Evolutionary conservation across 208 protist species (phyloP), one percentile per base, ranked within the genome.

Genomic region (Borovskyia barvae): DNA sequence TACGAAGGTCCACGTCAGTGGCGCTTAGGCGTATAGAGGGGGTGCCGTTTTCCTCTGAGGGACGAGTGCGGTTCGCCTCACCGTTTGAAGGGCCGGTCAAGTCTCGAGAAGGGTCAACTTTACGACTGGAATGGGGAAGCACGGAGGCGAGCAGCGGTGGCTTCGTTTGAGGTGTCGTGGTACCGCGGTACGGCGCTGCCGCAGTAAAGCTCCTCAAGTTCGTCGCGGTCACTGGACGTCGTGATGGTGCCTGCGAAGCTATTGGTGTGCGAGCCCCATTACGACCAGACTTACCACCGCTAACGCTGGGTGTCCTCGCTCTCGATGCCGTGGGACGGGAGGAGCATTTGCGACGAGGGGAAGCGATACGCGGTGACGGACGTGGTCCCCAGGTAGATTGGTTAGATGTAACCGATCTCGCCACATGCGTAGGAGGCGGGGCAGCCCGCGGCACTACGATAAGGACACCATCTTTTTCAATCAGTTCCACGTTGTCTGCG

Each of bases 401-500:
- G n/a, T n/a, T n/a, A n/a, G n/a, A n/a, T n/a, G n/a, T n/a, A n/a
- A n/a, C n/a, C n/a, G n/a, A n/a, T n/a, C n/a, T n/a, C n/a, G n/a
- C n/a, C n/a, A n/a, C n/a, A n/a, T n/a, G n/a, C n/a, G n/a, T n/a
- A 20, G 32, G 57, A 20, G 46, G 47, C 12, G 67, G 59, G 11
- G 30, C 26, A 3, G 62, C 32, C 7, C 67, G 64, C 25, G 65
- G 80, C 0, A 77, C 67, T 15, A 90, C 64, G 35, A 87, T 80
- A 6, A 79, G 40, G 5, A 87, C 75, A 14, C 73, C 77, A 33
- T 65, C 66, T 8, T 73, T 45, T 33, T 75, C 73, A 25, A 57
- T 77, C 33, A 82, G 70, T n/a, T 72, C 37, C 29, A 66, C 54
- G 32, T 81, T 83, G 26, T 56, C 66, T 6, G 67, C 70, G 14